These are phyloP conservation scores for Yamadazyma spencermartinsiae DNA, from an alignment of 1,139 yeast genomes.

Conservation along the genomic window DNA sequence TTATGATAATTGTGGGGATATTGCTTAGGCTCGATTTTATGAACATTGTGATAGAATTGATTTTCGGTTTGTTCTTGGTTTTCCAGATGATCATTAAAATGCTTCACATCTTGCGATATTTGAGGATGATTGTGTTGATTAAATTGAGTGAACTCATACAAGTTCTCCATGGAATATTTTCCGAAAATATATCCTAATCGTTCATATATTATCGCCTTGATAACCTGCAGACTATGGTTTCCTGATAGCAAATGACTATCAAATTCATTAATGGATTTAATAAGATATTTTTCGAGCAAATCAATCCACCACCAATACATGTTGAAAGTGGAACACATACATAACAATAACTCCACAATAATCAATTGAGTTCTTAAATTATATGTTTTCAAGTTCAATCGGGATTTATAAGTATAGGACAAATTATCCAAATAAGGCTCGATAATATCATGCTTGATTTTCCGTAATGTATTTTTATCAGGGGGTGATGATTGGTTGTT, in stretches of 20 bases:
- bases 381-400: constrained; percentile 63
- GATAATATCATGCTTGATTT: constrained; percentile 59
- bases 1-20: constrained; percentile 31
- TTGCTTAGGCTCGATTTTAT: constrained; percentile 13
- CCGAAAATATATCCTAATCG: constrained; percentile 43
- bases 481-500: constrained; percentile 22
- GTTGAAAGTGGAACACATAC: constrained; percentile 39
- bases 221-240: constrained; percentile 35
- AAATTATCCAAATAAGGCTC: constrained; percentile 71
- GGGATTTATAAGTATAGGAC: constrained; percentile 49
- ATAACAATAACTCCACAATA: constrained; percentile 54
- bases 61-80: constrained; percentile 10
- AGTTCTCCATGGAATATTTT: constrained; percentile 18
- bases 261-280: constrained; percentile 41
- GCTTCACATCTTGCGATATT: background rate
- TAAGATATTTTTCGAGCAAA: constrained; percentile 45
- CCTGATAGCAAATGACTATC: constrained; percentile 37
- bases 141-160: constrained; percentile 11
- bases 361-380: constrained; percentile 49
- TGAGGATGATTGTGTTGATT: constrained; percentile 6
- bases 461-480: constrained; percentile 55
- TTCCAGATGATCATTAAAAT: constrained; percentile 9
- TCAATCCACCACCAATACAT: constrained; percentile 52
- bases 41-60: constrained; percentile 8
- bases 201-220: constrained; percentile 44